These are phyloP conservation scores for Trypanosoma rangeli DNA, from an alignment of 208 protist species.

Conservation along the genomic window DNA sequence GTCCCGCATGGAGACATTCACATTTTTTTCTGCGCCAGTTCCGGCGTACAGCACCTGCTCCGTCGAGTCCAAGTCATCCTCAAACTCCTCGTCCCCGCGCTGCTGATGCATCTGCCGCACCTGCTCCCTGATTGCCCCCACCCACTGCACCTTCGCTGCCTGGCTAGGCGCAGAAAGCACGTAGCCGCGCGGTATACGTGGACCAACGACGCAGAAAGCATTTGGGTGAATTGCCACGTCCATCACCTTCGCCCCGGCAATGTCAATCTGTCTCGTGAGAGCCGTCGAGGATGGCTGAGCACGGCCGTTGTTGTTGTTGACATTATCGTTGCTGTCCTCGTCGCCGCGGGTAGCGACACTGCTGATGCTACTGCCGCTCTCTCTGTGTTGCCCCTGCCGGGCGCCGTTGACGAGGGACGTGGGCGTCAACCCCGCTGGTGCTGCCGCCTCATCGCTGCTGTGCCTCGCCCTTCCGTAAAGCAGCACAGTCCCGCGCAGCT, in stretches of 20 bases:
- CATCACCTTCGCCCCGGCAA: conserved; percentile 32
- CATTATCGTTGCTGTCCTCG: conserved; percentile 20
- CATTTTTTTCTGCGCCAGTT: conserved; percentile 11
- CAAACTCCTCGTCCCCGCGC: conserved; percentile 7
- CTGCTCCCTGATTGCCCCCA: conserved; percentile 27
- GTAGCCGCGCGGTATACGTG: conserved; percentile 24
- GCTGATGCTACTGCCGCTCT: neutral
- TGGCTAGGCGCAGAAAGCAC: conserved; percentile 23
- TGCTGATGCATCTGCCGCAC: neutral
- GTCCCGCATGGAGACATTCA: conserved; percentile 54
- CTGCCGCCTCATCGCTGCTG: neutral
- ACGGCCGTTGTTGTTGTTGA: conserved; percentile 12
- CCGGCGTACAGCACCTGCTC: conserved; percentile 20
- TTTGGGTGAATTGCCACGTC: conserved; percentile 35
- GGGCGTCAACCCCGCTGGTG: neutral
- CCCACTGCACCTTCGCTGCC: conserved; percentile 25
- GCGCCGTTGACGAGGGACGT: neutral
- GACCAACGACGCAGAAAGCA: conserved; percentile 35
- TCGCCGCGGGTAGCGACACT: neutral
- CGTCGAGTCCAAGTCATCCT: conserved; percentile 24
- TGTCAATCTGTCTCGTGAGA: conserved; percentile 20
- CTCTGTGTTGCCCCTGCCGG: neutral
- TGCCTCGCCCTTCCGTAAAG: conserved; percentile 15
- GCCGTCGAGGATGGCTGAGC: neutral
- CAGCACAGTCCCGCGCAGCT: conserved; percentile 24